phyloP scores from a whole-genome alignment of 2,329 filamentous ascomycete species.

The Rutstroemia sp. region DNA sequence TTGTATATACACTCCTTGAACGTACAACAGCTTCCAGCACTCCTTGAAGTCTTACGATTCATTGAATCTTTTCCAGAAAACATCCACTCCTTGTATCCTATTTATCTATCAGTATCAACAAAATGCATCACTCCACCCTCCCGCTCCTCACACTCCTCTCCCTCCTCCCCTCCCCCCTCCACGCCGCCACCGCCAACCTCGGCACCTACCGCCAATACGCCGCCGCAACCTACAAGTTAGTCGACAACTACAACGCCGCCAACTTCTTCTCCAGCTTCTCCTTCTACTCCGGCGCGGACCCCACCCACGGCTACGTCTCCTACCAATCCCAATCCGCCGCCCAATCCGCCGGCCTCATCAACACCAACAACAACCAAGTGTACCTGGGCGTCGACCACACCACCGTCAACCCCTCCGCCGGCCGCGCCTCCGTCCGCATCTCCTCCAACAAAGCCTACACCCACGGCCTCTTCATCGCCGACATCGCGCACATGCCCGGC shows the following conservation, averaged over 20 bases:
- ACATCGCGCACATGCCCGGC: constrained; percentile 52
- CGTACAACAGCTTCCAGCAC: background rate
- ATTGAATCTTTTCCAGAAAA: background rate
- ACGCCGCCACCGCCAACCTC: background rate
- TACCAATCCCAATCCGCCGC: constrained; percentile 57
- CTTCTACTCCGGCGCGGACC: constrained; percentile 54
- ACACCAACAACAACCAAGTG: constrained; percentile 39
- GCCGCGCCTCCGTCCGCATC: constrained; percentile 65
- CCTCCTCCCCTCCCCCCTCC: background rate
- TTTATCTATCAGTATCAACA: background rate
- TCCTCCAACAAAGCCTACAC: constrained; percentile 45
- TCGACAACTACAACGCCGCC: constrained; percentile 36
- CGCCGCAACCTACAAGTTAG: constrained; percentile 34
- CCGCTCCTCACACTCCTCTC: background rate
- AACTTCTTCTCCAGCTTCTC: constrained; percentile 42
- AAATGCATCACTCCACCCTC: background rate
- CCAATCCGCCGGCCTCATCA: constrained; percentile 42
- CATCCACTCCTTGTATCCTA: background rate
- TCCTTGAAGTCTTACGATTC: background rate
- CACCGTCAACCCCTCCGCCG: constrained; percentile 45
- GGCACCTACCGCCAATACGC: constrained; percentile 5
- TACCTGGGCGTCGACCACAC: constrained; percentile 64
- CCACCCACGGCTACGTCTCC: constrained; percentile 67
- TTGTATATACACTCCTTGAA: constrained; percentile 3
- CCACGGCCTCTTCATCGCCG: constrained; percentile 49